phyloP scores from a whole-genome alignment of 495 filamentous ascomycete species.

The Pyrenula massariospora region DNA sequence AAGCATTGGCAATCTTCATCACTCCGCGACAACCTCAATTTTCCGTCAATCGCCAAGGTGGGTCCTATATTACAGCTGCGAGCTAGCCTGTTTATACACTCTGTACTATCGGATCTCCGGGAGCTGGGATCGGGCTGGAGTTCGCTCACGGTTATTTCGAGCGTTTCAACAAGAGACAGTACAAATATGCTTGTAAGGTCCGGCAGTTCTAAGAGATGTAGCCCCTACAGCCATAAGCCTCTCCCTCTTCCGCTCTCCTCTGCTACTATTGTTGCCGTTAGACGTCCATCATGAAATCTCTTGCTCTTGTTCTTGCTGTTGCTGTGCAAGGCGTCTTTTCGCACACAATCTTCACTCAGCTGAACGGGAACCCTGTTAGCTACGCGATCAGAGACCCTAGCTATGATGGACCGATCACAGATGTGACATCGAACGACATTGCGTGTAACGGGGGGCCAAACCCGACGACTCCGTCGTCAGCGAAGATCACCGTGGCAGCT shows the following conservation, averaged over 20 bases:
- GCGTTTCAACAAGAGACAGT: background rate
- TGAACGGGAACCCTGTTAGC: background rate
- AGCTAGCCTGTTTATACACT: too few species aligned
- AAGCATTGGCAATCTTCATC: background rate
- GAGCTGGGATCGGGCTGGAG: too few species aligned
- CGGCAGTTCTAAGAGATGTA: too few species aligned
- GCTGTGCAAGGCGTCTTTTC: background rate
- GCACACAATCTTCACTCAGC: background rate
- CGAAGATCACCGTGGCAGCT: constrained; percentile 32
- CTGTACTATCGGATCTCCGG: too few species aligned
- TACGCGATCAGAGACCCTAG: background rate
- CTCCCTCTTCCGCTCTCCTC: too few species aligned
- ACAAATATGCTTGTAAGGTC: background rate
- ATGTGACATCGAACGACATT: constrained; percentile 35
- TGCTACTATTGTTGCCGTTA: too few species aligned
- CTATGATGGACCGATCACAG: constrained; percentile 26
- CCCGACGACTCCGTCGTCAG: constrained; percentile 25
- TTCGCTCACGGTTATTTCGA: too few species aligned
- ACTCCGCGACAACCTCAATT: background rate
- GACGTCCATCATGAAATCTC: background rate
- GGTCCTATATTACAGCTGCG: too few species aligned
- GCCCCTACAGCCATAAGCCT: too few species aligned
- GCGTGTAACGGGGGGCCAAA: constrained; percentile 46
- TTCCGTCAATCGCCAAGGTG: background rate
- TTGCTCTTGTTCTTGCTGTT: background rate